These are phyloP conservation scores for Eucalyptus coolabah DNA, from an alignment of 345 rosid genomes.

Conservation along the genomic window DNA sequence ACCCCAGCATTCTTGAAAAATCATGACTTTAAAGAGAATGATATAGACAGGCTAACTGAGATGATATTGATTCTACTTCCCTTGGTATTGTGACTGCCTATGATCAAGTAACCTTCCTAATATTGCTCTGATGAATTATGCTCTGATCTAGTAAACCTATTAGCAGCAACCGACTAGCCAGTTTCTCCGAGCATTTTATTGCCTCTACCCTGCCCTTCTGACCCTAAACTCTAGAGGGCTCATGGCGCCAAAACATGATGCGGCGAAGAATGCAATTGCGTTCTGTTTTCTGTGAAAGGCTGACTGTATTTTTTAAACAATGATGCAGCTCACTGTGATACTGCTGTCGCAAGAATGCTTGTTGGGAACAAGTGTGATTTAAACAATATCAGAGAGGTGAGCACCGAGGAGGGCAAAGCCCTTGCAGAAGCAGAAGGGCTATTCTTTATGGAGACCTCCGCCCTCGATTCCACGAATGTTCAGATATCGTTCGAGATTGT, in stretches of 20 bases:
- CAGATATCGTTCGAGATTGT: slow-evolving; percentile 84
- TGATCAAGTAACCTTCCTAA: neutral
- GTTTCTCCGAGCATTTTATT: neutral
- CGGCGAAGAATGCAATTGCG: accelerated
- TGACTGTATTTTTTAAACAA: neutral
- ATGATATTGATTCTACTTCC: neutral
- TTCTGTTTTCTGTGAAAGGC: neutral
- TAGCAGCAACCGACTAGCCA: neutral
- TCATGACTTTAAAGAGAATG: neutral
- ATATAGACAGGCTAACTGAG: neutral
- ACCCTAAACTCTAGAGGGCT: neutral
- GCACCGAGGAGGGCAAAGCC: slow-evolving; percentile 58
- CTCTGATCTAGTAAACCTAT: neutral
- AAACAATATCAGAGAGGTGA: slow-evolving; percentile 66
- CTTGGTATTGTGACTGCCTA: neutral
- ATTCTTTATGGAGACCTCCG: slow-evolving; percentile 96
- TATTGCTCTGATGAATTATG: neutral
- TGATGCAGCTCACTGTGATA: slow-evolving; percentile 74
- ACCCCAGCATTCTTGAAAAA: neutral
- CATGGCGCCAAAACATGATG: neutral
- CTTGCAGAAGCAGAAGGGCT: slow-evolving; percentile 74
- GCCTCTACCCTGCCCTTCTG: neutral
- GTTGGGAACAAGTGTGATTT: slow-evolving; percentile 94
- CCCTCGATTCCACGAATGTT: slow-evolving; percentile 77
- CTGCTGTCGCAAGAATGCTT: slow-evolving; percentile 63